A percentile compares a stretch with the other conserved stretches of the same genome.
Evolutionary conservation across 768 basidiomycete species (phyloP).

Genomic region (Pseudohyphozyma bogoriensis): DNA sequence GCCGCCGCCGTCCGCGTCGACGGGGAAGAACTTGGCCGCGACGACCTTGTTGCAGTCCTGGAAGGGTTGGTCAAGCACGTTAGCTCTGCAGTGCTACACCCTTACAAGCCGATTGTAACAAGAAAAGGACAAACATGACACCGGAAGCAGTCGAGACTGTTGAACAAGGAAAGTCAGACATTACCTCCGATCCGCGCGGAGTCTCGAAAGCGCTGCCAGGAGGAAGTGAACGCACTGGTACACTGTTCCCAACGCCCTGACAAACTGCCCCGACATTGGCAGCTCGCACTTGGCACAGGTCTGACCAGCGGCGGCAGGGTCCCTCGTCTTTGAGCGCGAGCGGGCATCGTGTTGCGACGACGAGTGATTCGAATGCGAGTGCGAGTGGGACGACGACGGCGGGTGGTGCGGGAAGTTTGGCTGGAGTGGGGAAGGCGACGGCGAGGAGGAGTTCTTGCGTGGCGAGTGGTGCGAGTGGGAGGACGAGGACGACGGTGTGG

Average conservation of each 20-base stretch:
- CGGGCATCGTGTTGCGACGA: not conserved
- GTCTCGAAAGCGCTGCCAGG: too few species aligned
- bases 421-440: not conserved
- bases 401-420: not conserved
- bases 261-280: constrained; percentile 81
- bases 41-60: constrained; percentile 96
- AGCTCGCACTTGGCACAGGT: constrained; percentile 39
- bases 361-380: not conserved
- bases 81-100: too few species aligned
- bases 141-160: constrained; percentile 94
- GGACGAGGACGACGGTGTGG: not conserved
- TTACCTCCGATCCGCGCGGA: too few species aligned
- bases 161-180: too few species aligned
- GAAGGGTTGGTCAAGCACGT: not conserved
- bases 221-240: too few species aligned
- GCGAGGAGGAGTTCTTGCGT: not conserved
- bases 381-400: not conserved
- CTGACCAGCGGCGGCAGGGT: not conserved
- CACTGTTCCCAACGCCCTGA: constrained; percentile 83
- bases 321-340: not conserved
- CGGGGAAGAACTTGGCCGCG: constrained; percentile 96
- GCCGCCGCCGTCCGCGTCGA: constrained; percentile 64
- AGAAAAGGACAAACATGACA: constrained; percentile 61
- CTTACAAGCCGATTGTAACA: not conserved
- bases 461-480: not conserved